Conservation (phyloP, 169 alveolate genomes). For the Blepharisma undulans region DNA sequence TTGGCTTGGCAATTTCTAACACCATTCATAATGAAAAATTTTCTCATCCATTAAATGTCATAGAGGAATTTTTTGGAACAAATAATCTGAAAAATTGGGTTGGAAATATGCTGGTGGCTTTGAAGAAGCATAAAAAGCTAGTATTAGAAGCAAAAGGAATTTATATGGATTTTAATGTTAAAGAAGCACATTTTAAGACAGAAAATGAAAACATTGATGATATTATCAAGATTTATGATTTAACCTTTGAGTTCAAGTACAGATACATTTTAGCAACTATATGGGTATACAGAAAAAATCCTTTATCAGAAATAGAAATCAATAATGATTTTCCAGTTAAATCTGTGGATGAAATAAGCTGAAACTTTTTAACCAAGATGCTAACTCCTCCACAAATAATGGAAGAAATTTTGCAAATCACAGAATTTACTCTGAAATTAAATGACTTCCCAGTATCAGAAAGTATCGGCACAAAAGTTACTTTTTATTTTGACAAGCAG, state of each 20-base stretch:
- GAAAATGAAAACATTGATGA: not conserved
- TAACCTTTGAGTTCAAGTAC: not conserved
- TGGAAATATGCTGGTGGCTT: not conserved
- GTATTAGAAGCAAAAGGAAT: not conserved
- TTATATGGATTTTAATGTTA: not conserved
- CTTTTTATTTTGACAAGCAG: not conserved
- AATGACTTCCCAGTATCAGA: not conserved
- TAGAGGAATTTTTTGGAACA: not conserved
- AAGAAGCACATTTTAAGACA: not conserved
- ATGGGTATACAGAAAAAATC: not conserved
- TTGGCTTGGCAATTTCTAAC: not conserved
- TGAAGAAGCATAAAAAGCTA: not conserved
- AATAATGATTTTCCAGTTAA: not conserved
- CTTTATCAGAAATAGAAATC: not conserved
- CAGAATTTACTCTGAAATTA: not conserved
- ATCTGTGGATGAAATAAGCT: not conserved
- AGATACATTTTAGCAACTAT: not conserved
- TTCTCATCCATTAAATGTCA: not conserved
- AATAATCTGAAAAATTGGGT: not conserved
- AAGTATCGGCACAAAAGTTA: not conserved
- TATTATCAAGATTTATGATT: not conserved
- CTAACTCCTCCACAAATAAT: not conserved
- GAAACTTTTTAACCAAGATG: not conserved
- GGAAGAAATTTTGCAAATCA: not conserved
- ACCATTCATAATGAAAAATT: not conserved